Percentiles rank a stretch among this genome's conserved stretches.
phyloP scores from a whole-genome alignment of 805 yeast genomes.

The Teunomyces pallodes region DNA sequence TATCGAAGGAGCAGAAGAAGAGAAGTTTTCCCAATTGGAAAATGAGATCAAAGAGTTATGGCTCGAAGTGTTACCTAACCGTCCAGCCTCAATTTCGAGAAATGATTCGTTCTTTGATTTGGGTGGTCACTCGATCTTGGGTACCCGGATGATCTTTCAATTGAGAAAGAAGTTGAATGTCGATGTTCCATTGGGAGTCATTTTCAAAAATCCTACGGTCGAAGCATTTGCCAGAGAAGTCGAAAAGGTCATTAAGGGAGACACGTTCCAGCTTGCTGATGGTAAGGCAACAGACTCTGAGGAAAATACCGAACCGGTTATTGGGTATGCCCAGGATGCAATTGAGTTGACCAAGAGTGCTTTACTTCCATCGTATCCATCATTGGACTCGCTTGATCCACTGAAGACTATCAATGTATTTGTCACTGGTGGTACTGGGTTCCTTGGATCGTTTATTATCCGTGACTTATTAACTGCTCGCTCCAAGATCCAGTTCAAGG shows the following conservation, averaged over 20 bases:
- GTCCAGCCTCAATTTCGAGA: conserved; percentile 73
- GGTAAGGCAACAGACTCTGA: conserved; percentile 26
- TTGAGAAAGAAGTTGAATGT: conserved; percentile 73
- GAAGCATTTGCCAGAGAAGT: conserved; percentile 74
- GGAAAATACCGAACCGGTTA: conserved; percentile 29
- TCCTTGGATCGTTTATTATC: conserved; percentile 86
- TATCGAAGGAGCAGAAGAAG: conserved; percentile 40
- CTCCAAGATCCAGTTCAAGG: conserved; percentile 47
- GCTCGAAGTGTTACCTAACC: conserved; percentile 79
- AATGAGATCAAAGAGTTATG: conserved; percentile 74
- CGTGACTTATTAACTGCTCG: conserved; percentile 67
- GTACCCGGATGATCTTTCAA: conserved; percentile 95
- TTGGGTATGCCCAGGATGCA: conserved; percentile 72
- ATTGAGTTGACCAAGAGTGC: conserved; percentile 40
- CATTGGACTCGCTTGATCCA: conserved; percentile 36
- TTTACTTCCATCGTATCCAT: conserved; percentile 45
- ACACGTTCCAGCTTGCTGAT: conserved; percentile 43
- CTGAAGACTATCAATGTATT: conserved; percentile 56
- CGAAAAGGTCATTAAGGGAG: conserved; percentile 52
- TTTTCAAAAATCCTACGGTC: conserved; percentile 87
- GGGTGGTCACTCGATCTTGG: conserved; percentile 97
- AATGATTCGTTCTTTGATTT: conserved; percentile 92
- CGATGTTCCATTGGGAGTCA: conserved; percentile 84
- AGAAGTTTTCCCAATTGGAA: conserved; percentile 60
- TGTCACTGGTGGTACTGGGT: conserved; percentile 95